These are phyloP conservation scores for Arabis alpina DNA, from an alignment of 345 rosid genomes.

Conservation along the genomic window DNA sequence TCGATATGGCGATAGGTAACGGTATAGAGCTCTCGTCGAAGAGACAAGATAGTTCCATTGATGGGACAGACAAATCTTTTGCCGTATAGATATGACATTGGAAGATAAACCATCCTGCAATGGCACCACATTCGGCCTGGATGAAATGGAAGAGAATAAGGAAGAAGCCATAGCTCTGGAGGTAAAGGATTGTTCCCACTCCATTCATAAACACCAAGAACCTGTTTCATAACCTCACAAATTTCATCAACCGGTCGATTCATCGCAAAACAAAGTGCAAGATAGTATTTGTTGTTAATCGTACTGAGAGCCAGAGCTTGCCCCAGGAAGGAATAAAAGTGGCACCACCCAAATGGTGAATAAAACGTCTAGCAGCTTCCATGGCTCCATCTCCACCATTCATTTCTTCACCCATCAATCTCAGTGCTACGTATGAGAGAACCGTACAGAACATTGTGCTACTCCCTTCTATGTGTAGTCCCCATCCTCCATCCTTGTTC, in stretches of 20 bases:
- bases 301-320: conserved; percentile 34
- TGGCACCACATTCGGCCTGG: conserved; percentile 38
- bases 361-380: conserved; percentile 33
- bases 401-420: conserved; percentile 32
- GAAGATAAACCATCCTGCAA: conserved; percentile 40
- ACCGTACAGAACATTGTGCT: conserved; percentile 36
- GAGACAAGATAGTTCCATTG: conserved; percentile 48
- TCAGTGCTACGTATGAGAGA: conserved; percentile 35
- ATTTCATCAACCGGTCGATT: background rate
- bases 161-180: conserved; percentile 64
- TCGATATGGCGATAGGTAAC: conserved; percentile 55
- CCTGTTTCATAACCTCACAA: conserved; percentile 1
- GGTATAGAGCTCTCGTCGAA: conserved; percentile 58
- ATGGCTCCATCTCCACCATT: conserved; percentile 37
- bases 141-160: conserved; percentile 42
- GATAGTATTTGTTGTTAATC: background rate
- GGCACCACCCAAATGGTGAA: conserved; percentile 22
- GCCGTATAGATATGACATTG: conserved; percentile 74
- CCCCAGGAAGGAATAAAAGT: conserved; percentile 35
- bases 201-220: conserved; percentile 60
- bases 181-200: conserved; percentile 59
- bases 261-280: background rate
- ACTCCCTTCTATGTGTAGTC: conserved; percentile 35
- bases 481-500: conserved; percentile 43
- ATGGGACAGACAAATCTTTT: conserved; percentile 58